Evolutionary conservation across 768 basidiomycete species (phyloP), one percentile per base, ranked within the genome.

Genomic region (Mycena venus): DNA sequence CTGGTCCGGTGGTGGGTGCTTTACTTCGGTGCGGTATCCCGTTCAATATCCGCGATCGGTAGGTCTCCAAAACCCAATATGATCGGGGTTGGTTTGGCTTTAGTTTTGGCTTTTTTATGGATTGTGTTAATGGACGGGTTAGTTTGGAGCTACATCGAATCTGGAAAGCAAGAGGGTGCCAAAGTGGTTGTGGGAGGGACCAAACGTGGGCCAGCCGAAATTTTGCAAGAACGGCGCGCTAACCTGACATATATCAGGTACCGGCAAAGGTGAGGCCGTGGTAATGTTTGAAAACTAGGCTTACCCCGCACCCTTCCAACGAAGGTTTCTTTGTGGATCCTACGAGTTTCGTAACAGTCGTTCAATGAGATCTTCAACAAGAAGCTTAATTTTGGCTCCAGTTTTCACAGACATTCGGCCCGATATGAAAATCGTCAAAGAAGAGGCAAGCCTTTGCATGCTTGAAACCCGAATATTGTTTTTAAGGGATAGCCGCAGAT

Each of bases 281-380:
- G n/a, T n/a, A n/a, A n/a, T n/a, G n/a, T n/a, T n/a, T n/a, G n/a
- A n/a, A n/a, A n/a, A n/a, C n/a, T n/a, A n/a, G n/a, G n/a, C n/a
- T n/a, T n/a, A n/a, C n/a, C n/a, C n/a, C n/a, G n/a, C n/a, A n/a
- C n/a, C n/a, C n/a, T n/a, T n/a, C n/a, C n/a, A n/a, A n/a, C n/a
- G n/a, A n/a, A n/a, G 98, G 98, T 9, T 99, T 88, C 83, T 99
- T 89, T 82, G 91, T 98, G 51, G 92, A 97, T 80, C 96, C 98
- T 34, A 98, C 97, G 0, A 92, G 95, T 95, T 38, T n/a, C n/a
- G n/a, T n/a, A n/a, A n/a, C 77, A 82, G 94, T 79, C 51, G 51
- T 78, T 44, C 67, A 36, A 27, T 51, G 25, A 64, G 27, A 31
- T 51, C 34, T 60, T 17, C 3, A 8, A 11, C 17, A 14, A 32